Evolutionary conservation across 2,329 filamentous ascomycete genomes (phyloP), one percentile per base, ranked within the genome.

Genomic region (Botrytis galanthina): DNA sequence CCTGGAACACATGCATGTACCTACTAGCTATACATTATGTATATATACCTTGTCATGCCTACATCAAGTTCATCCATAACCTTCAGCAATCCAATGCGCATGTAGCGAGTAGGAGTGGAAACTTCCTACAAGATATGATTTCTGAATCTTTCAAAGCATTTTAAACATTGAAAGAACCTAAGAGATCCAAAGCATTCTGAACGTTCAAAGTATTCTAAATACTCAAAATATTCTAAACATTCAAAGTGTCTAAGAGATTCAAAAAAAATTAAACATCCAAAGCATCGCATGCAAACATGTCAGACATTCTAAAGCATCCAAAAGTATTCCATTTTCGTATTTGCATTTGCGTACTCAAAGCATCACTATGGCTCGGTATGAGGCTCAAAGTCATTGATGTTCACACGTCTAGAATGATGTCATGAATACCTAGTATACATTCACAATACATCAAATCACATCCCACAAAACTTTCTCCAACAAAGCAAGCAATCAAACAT

Each of bases 71-170:
- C 37, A 37, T 37, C 7, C 7, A 37, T 37, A 37, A 9, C 37
- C 5, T 9, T 37, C 37, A 37, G 37, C 35, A 37, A 37, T 8
- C 5, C 7, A 37, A 37, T 9, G 7, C 7, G 37, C 10, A 37
- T 37, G 7, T 37, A 37, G 37, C 37, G 37, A 39, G 37, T 2
- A 39, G 37, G 9, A 39, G 37, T 51, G n/a, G 12, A 51, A 51
- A n/a, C 2, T 7, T 12, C 0, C 48, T 16, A 16, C 5, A n/a
- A 5, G 1, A 54, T 16, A 54, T 16, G 0, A n/a, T 54, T n/a
- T 16, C 14, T n/a, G 12, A n/a, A 51, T 5, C 10, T 26, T 51
- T 51, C 22, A 26, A 48, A 51, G 20, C 0, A 51, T 5, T 51
- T 4, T 1, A 5, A 51, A 14, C 12, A 3, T 54, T 14, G 3